A percentile compares a stretch with the other conserved stretches of the same genome.
Evolutionary conservation across 208 protist genomes (phyloP).

Genomic region (Trypanosomatidae sp.): DNA sequence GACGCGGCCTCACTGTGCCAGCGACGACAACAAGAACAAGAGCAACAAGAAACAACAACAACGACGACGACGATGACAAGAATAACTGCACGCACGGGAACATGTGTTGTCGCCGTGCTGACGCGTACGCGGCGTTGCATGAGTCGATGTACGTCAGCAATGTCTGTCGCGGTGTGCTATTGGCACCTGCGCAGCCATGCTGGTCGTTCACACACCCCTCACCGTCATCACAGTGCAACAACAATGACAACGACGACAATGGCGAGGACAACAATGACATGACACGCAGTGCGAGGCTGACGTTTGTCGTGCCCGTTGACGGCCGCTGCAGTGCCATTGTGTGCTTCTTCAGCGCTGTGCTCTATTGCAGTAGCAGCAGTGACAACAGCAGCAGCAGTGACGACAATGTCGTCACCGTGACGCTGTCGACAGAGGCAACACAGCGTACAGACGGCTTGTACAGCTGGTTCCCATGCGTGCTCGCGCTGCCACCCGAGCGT

Average conservation of each 20-base stretch:
- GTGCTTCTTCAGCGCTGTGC: conserved; percentile 56
- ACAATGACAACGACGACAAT: background rate
- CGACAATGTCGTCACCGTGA: conserved; percentile 4
- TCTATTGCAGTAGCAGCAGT: too few relatives aligned
- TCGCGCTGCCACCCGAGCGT: conserved; percentile 33
- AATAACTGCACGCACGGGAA: too few relatives aligned
- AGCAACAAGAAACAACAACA: too few relatives aligned
- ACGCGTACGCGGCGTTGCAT: conserved; percentile 40
- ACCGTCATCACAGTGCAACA: too few relatives aligned
- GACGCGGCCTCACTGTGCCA: conserved; percentile 44
- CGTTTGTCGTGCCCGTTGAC: conserved; percentile 17
- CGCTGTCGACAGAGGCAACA: conserved; percentile 6
- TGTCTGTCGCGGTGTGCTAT: conserved; percentile 23
- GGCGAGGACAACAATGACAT: background rate
- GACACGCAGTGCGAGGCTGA: background rate
- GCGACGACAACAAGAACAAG: too few relatives aligned
- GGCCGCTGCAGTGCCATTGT: conserved; percentile 47
- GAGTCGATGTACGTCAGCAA: conserved; percentile 71
- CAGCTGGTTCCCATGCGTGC: conserved; percentile 82
- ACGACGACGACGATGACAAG: too few relatives aligned
- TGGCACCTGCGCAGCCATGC: conserved; percentile 40
- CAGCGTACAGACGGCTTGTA: conserved; percentile 49
- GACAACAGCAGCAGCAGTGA: too few relatives aligned
- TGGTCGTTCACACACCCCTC: conserved; percentile 68
- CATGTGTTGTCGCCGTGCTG: conserved; percentile 26